A percentile compares a stretch with the other conserved stretches of the same genome.
phyloP scores from a whole-genome alignment of 2,329 filamentous ascomycete species.

The Apiospora phragmitis region DNA sequence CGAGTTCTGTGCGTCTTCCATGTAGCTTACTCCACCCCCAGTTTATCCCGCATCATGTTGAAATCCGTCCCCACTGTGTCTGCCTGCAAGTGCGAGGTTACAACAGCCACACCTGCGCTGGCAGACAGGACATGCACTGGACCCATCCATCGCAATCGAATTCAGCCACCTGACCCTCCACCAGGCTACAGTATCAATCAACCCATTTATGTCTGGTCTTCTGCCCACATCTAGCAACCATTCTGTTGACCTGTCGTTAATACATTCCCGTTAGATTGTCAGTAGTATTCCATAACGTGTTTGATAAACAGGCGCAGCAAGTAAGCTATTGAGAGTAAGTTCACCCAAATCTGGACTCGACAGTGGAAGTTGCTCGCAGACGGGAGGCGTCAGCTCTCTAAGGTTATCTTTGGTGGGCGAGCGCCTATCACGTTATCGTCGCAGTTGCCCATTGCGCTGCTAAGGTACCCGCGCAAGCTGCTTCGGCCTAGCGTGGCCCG shows the following conservation, averaged over 20 bases:
- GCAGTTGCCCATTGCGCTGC: neutral
- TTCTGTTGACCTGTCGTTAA: neutral
- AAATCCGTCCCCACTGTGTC: neutral
- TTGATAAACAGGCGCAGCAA: neutral
- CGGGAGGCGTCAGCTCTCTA: neutral
- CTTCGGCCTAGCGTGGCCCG: constrained; percentile 5
- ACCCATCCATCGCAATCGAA: neutral
- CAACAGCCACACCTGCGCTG: neutral
- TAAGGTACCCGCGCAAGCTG: neutral
- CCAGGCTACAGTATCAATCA: neutral
- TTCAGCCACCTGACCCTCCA: constrained; percentile 5
- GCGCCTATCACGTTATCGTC: neutral
- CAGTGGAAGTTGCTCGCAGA: neutral
- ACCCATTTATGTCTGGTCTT: neutral
- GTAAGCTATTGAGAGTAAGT: neutral
- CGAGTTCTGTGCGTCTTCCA: neutral
- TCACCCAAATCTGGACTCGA: neutral
- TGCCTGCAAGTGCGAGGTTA: neutral
- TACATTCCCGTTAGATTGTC: neutral
- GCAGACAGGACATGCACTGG: neutral
- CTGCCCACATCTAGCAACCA: neutral
- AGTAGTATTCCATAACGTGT: neutral
- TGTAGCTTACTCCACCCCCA: neutral
- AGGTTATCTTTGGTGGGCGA: neutral
- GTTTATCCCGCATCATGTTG: neutral